Conservation (phyloP, 1,284 basidiomycete genomes). For the Cystobasidium slooffiae region DNA sequence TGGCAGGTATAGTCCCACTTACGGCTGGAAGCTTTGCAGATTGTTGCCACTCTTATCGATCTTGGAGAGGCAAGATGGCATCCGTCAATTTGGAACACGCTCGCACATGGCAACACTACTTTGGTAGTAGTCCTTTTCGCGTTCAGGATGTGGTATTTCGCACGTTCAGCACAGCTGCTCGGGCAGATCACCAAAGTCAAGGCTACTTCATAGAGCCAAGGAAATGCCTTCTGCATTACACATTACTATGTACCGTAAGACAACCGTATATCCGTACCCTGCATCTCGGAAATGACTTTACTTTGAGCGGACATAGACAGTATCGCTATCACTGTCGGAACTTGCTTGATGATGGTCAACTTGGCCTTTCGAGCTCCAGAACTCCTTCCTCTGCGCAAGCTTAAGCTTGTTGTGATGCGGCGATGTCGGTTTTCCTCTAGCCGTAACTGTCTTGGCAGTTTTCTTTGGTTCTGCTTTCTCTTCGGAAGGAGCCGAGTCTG, state of each 20-base stretch:
- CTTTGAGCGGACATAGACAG: constrained; percentile 18
- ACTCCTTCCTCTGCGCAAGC: constrained; percentile 10
- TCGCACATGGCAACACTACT: constrained; percentile 39
- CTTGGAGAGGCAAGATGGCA: not conserved
- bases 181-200: not conserved
- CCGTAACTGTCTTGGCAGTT: not conserved
- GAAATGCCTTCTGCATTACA: not conserved
- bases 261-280: not conserved
- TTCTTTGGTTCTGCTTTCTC: not conserved
- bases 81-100: constrained; percentile 28
- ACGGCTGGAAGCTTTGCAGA: constrained; percentile 1
- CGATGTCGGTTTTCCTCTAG: not conserved
- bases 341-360: not conserved
- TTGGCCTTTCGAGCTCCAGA: constrained; percentile 31
- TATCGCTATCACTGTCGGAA: constrained; percentile 15
- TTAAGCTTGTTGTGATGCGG: not conserved
- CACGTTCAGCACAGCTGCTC: not conserved
- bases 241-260: not conserved
- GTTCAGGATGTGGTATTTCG: constrained; percentile 18
- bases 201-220: not conserved
- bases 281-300: not conserved
- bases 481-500: not conserved
- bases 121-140: constrained; percentile 33
- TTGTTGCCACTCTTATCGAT: constrained; percentile 25
- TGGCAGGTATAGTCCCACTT: too few species aligned